Base-by-base conservation (phyloP, 2,329 filamentous ascomycete species). In the Calonectria hongkongensis region DNA sequence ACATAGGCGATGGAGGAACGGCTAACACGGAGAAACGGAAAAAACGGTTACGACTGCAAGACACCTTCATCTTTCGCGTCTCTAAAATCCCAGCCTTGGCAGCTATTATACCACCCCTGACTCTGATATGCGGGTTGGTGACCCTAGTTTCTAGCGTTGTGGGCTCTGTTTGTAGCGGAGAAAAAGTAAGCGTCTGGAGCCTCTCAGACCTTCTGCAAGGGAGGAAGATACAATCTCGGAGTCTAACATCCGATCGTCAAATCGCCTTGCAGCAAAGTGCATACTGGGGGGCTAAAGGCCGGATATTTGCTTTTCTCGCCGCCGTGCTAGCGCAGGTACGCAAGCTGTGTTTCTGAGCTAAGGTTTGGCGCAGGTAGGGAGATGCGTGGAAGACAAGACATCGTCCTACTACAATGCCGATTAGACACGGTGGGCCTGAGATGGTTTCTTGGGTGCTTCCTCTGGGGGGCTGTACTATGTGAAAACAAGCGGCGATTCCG, bases 191-290 rank as follows among this genome's bases (percentile, higher is more conserved):
- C 54, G 54, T 33, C 50, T 10, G 27, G 33, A 25, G 25, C 58
- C 18, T 47, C 30, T 30, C n/a, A 51, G 33, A 28, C 66, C 39
- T 45, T 18, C 67, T 65, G 67, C 58, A 64, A 70, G 67, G 67
- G 67, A 54, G 58, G 18, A 18, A 30, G 21, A 56, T 25, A 27
- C 58, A 56, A 45, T 56, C 28, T 64, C 67, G n/a, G 58, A 27
- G 54, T 33, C 54, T 28, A 13, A 9, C 4, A 13, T 27, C 36
- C 8, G 54, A 27, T 9, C 27, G 54, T 13, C 54, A 28, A 60
- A 60, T 60, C n/a, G 33, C n/a, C 54, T 60, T 60, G 54, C 54
- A 58, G 54, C 33, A 58, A 39, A 58, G 30, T 25, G 21, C 21
- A 9, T 16, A 15, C 36, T 15, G 13, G 33, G 54, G n/a, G 54